Conservation (phyloP, 2,329 filamentous ascomycete species). For the Ceratocystis eucalypticola region DNA sequence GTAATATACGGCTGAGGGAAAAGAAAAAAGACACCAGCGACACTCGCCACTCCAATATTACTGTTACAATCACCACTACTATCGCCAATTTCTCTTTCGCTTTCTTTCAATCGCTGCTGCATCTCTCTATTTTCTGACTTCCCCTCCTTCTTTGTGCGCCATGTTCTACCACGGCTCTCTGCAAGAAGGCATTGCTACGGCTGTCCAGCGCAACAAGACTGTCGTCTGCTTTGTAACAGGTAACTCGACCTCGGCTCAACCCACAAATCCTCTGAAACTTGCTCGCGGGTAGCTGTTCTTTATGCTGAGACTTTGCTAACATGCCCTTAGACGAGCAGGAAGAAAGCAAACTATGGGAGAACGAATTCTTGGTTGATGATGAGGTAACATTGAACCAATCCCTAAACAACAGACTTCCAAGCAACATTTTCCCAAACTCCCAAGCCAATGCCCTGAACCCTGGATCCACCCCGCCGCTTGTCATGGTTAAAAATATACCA, state of each 20-base stretch:
- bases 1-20: no score
- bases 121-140: not conserved
- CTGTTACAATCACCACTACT: not conserved
- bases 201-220: slow-evolving; percentile 60
- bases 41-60: no score
- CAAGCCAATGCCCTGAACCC: not conserved
- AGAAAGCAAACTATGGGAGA: slow-evolving; percentile 60
- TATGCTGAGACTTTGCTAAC: not conserved
- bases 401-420: not conserved
- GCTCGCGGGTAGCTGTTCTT: not conserved
- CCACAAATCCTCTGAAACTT: not conserved
- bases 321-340: slow-evolving; percentile 47
- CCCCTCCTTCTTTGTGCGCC: slow-evolving; percentile 13
- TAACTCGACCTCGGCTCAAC: slow-evolving; percentile 28
- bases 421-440: not conserved
- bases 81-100: not conserved
- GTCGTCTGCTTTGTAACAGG: slow-evolving; percentile 77
- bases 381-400: slow-evolving; percentile 31
- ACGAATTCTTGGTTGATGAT: slow-evolving; percentile 47
- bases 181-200: slow-evolving; percentile 65
- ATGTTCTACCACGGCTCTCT: slow-evolving; percentile 78
- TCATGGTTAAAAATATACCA: no score
- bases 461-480: not conserved
- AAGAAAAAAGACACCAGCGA: no score
- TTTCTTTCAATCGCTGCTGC: not conserved